These are phyloP conservation scores for Exophiala spinifera DNA, from an alignment of 2,329 filamentous ascomycete species.

Conservation along the genomic window DNA sequence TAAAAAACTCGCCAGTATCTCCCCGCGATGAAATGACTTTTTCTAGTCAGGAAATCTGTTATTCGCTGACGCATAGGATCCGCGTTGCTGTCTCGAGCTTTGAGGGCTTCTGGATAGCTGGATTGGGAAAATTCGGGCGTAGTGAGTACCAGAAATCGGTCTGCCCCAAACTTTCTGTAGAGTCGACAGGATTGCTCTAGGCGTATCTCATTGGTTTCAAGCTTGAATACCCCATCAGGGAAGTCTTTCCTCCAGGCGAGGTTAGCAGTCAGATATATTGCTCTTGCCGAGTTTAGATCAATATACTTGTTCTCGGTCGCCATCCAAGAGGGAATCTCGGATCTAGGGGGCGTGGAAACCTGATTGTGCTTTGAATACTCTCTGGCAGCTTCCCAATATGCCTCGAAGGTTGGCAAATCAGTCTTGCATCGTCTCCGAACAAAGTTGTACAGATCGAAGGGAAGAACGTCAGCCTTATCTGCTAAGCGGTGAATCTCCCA, in stretches of 20 bases:
- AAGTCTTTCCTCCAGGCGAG: slow-evolving; percentile 38
- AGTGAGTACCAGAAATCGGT: slow-evolving; percentile 45
- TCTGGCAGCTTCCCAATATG: slow-evolving; percentile 6
- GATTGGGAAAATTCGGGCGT: slow-evolving; percentile 30
- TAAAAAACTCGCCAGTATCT: slow-evolving; percentile 46
- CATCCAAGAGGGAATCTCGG: slow-evolving; percentile 5
- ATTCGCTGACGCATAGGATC: slow-evolving; percentile 35
- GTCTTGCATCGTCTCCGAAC: not conserved
- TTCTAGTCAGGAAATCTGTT: slow-evolving; percentile 40
- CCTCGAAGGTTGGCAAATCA: not conserved
- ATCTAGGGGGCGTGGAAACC: slow-evolving; percentile 4
- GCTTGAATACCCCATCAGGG: slow-evolving; percentile 37
- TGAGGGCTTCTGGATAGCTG: slow-evolving; percentile 11
- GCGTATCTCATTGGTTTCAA: slow-evolving; percentile 42
- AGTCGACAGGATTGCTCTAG: slow-evolving; percentile 45
- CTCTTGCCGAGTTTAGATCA: slow-evolving; percentile 30
- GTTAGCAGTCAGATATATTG: slow-evolving; percentile 40
- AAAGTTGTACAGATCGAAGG: slow-evolving; percentile 7
- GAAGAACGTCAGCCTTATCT: not conserved
- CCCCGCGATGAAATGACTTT: slow-evolving; percentile 40
- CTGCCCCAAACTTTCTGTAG: slow-evolving; percentile 45
- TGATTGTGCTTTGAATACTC: slow-evolving; percentile 1
- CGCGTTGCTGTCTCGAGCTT: slow-evolving; percentile 4
- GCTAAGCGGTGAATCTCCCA: slow-evolving; percentile 21
- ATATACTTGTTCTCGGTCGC: slow-evolving; percentile 6